A percentile compares a stretch with the other conserved stretches of the same genome.
phyloP scores from a whole-genome alignment of 2,329 filamentous ascomycete genomes.

The Colletotrichum sansevieriae region DNA sequence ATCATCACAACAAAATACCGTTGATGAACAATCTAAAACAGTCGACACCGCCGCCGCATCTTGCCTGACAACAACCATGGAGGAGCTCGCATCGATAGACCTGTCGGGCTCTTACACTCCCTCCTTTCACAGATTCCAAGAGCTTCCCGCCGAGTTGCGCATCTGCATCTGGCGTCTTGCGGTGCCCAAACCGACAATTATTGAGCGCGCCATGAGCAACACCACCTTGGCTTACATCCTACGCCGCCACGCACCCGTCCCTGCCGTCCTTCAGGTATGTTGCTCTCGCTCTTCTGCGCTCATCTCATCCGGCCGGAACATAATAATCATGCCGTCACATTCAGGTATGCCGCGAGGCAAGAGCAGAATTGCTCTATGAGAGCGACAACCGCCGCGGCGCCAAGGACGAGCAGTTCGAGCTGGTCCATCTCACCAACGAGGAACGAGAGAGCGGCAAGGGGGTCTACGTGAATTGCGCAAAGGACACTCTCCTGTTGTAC shows the following conservation, averaged over 20 bases:
- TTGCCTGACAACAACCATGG: not conserved
- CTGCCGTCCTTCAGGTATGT: conserved; percentile 19
- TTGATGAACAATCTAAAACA: no score
- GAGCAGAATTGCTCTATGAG: conserved; percentile 11
- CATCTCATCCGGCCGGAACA: no score
- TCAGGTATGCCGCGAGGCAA: conserved; percentile 24
- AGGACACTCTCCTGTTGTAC: conserved; percentile 27
- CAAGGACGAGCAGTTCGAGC: conserved; percentile 2
- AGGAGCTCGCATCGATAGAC: not conserved
- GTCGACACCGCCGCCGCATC: not conserved
- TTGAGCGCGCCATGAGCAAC: conserved; percentile 19
- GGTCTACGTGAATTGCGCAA: conserved; percentile 16
- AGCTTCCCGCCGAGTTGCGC: conserved; percentile 29
- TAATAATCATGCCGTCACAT: not conserved
- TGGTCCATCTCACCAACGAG: not conserved
- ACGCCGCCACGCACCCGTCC: conserved; percentile 11
- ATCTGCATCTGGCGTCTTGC: conserved; percentile 23
- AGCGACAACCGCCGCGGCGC: not conserved
- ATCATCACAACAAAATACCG: no score
- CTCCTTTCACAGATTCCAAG: conserved; percentile 21
- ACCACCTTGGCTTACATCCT: conserved; percentile 11
- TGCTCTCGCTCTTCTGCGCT: no score
- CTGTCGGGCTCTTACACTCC: not conserved
- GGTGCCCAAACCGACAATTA: conserved; percentile 3
- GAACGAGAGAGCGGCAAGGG: not conserved